Conservation (phyloP, 108 stramenopile genomes). For the Discostella pseudostelligera region DNA sequence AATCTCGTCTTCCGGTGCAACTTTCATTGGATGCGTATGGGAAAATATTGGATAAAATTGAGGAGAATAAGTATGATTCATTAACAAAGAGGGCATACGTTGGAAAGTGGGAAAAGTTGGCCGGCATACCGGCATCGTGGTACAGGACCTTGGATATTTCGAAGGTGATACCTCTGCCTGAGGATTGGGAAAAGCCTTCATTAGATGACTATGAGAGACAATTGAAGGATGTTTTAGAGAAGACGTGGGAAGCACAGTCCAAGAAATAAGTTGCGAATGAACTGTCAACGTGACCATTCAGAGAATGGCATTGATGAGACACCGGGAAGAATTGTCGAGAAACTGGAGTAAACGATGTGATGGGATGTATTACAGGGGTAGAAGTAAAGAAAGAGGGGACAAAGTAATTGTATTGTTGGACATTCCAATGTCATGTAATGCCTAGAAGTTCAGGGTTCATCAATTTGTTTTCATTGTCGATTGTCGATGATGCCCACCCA, state of each 20-base stretch:
- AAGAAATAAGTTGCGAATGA: neutral
- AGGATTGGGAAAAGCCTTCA: conserved; percentile 52
- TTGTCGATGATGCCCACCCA: no score
- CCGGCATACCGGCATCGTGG: conserved; percentile 92
- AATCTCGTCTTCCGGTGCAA: conserved; percentile 89
- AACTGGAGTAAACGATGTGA: no score
- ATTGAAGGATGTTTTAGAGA: conserved; percentile 34
- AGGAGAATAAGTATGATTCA: conserved; percentile 93
- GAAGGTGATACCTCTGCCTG: conserved; percentile 69
- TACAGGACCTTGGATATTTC: conserved; percentile 85
- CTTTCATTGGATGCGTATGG: conserved; percentile 92
- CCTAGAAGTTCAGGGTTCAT: no score
- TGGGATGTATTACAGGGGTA: no score
- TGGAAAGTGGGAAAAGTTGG: conserved; percentile 93
- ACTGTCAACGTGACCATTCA: neutral
- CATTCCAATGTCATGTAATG: no score
- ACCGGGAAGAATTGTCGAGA: no score
- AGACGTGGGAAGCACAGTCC: conserved; percentile 20
- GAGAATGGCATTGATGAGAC: neutral
- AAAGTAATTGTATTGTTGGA: no score
- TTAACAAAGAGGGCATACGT: conserved; percentile 94
- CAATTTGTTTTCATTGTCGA: no score
- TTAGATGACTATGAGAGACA: conserved; percentile 48
- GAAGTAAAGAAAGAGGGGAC: no score
- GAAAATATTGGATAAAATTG: conserved; percentile 92